Evolutionary conservation across 441 rosid genomes (phyloP).

Genomic region (Eutrema salsugineum): DNA sequence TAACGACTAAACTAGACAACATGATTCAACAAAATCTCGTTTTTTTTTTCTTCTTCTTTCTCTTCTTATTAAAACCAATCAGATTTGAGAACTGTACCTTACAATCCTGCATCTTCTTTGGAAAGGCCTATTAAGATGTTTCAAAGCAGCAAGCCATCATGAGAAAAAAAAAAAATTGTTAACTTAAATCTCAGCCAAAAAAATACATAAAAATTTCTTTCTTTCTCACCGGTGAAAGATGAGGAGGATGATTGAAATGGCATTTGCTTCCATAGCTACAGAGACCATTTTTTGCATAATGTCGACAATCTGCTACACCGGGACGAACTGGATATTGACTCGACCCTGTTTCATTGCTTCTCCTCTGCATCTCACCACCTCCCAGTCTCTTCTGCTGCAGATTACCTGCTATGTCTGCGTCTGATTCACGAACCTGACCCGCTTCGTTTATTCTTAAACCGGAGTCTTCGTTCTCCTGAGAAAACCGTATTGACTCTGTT

Average conservation of each 20-base stretch:
- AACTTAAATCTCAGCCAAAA: not conserved
- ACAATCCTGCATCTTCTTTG: not conserved
- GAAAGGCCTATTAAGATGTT: not conserved
- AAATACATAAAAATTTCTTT: not conserved
- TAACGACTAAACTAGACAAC: no score
- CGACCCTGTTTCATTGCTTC: not conserved
- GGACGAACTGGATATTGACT: not conserved
- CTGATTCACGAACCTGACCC: no score
- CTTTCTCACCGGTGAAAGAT: not conserved
- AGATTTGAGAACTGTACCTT: not conserved
- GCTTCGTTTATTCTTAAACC: no score
- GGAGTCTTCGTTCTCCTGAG: not conserved
- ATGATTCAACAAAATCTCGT: not conserved
- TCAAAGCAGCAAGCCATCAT: not conserved
- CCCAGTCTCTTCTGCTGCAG: no score
- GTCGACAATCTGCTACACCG: not conserved
- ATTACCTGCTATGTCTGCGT: no score
- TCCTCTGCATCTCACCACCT: no score
- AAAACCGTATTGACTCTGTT: not conserved
- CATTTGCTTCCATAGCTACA: not conserved
- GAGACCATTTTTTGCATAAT: not conserved
- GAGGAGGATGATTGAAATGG: not conserved
- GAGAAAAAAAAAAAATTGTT: not conserved
- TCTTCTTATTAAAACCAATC: no score
- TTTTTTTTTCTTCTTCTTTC: no score